Evolutionary conservation across 2,329 filamentous ascomycete species (phyloP).

Genomic region (Exophiala phaeomuriformis): DNA sequence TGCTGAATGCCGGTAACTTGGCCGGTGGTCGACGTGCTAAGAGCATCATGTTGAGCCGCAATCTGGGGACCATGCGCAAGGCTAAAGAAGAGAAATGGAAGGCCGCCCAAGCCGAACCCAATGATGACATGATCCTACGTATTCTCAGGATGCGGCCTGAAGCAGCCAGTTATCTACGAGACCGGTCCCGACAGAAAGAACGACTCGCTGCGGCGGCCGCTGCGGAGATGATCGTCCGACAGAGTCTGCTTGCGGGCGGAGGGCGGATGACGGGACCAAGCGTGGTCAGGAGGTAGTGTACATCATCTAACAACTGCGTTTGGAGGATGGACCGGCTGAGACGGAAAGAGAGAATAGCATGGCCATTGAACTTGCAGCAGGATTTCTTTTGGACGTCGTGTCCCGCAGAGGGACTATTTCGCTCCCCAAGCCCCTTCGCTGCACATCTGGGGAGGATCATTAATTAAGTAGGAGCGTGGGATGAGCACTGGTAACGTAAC

Average conservation of each 20-base stretch:
- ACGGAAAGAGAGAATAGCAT: neutral
- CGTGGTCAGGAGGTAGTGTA: constrained; percentile 22
- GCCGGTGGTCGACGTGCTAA: constrained; percentile 48
- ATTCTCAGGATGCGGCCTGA: constrained; percentile 94
- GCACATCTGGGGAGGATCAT: no score
- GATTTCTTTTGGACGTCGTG: no score
- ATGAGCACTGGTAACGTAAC: neutral
- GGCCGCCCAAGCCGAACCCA: constrained; percentile 91
- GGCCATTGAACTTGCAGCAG: no score
- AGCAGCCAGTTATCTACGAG: constrained; percentile 76
- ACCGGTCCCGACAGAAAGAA: constrained; percentile 89
- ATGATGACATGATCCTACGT: constrained; percentile 93
- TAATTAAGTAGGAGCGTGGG: neutral
- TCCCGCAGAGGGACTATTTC: no score
- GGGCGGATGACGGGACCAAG: constrained; percentile 44
- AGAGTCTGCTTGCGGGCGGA: constrained; percentile 64
- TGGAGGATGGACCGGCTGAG: neutral
- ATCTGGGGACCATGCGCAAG: constrained; percentile 90
- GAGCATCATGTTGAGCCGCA: constrained; percentile 88
- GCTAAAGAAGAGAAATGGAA: constrained; percentile 94
- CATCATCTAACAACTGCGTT: neutral
- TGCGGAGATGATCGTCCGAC: constrained; percentile 87
- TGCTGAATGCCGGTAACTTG: constrained; percentile 43
- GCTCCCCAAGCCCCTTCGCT: no score
- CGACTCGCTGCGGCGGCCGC: constrained; percentile 81